Percentiles rank a stretch among this genome's conserved stretches.
These are phyloP conservation scores for Hypoxylon sp. DNA, from an alignment of 2,329 filamentous ascomycete genomes.

Conservation along the genomic window DNA sequence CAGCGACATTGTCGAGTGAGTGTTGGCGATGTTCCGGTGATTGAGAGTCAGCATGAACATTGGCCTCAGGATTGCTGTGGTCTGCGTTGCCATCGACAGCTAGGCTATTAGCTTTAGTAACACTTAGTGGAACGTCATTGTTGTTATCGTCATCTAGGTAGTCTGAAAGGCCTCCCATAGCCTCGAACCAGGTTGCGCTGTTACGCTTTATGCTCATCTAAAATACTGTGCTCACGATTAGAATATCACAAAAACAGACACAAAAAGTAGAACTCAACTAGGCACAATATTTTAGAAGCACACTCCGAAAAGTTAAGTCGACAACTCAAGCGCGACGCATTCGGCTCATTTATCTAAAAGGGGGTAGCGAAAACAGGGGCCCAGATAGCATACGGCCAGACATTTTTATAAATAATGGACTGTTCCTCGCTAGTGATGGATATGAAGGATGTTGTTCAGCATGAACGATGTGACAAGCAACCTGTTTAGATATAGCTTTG, in stretches of 20 bases:
- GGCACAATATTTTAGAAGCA: neutral
- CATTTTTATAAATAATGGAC: neutral
- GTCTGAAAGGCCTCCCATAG: neutral
- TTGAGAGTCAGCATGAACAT: neutral
- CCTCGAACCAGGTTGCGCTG: constrained; percentile 1
- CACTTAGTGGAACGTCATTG: neutral
- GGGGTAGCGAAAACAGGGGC: neutral
- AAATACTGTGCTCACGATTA: neutral
- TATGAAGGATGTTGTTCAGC: neutral
- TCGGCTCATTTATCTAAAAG: constrained; percentile 2
- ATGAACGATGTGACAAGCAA: neutral
- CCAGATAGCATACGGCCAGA: neutral
- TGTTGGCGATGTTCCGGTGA: neutral
- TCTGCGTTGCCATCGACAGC: constrained; percentile 24
- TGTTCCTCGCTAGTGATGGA: neutral
- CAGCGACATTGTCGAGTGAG: constrained; percentile 1
- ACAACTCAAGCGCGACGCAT: neutral
- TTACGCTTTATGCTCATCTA: constrained; percentile 1
- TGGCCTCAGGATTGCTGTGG: constrained; percentile 17
- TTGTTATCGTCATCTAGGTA: neutral
- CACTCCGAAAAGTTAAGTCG: neutral
- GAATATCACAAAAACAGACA: constrained; percentile 7
- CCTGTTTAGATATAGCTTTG: constrained; percentile 1
- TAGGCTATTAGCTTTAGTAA: neutral
- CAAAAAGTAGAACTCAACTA: neutral